Evolutionary conservation across 257 asterid genomes (phyloP), one percentile per base, ranked within the genome.

Genomic region (Solanum bukasovii): DNA sequence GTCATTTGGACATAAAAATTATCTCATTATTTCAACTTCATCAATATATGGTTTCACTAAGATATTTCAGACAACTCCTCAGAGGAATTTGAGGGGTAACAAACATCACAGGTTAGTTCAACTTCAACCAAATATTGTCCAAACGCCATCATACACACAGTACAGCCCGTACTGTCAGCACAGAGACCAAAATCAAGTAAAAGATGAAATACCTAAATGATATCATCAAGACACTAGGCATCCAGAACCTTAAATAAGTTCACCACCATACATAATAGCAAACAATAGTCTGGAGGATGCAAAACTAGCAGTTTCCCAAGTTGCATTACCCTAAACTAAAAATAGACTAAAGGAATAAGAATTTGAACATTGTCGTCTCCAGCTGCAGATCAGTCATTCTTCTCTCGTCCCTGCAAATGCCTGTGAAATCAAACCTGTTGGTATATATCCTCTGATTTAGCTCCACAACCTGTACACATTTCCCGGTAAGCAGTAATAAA

Each of bases 381-480:
- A 44, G 84, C 75, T 67, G 52, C 88, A 21, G 34, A 83, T 14
- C 37, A 12, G 9, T 56, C 40, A 13, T 65, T 40, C 33, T 71
- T 37, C 85, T 88, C 87, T 73, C 59, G 73, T 29, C 88, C 93
- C 92, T 87, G 94, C 93, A 91, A 91, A 85, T 88, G 87, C 78
- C 91, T 86, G 87, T 86, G 81, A 87, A 86, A 89, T 89, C 90
- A 88, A 87, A 87, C 87, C 90, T 67, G 89, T 81, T 52, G 88
- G 35, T 68, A 67, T 83, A 89, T 83, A 85, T 85, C 88, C 89
- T 73, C 79, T 27, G 84, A 79, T 84, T 84, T 84, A 84, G 85
- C 88, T 77, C 40, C 89, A 83, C 49, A 61, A 96, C 99, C 99
- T 95, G 98, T 96, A 94, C 92, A 95, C 90, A 91, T 90, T 92